phyloP scores from a whole-genome alignment of 768 basidiomycete genomes.

The Fomitopsis serialis region DNA sequence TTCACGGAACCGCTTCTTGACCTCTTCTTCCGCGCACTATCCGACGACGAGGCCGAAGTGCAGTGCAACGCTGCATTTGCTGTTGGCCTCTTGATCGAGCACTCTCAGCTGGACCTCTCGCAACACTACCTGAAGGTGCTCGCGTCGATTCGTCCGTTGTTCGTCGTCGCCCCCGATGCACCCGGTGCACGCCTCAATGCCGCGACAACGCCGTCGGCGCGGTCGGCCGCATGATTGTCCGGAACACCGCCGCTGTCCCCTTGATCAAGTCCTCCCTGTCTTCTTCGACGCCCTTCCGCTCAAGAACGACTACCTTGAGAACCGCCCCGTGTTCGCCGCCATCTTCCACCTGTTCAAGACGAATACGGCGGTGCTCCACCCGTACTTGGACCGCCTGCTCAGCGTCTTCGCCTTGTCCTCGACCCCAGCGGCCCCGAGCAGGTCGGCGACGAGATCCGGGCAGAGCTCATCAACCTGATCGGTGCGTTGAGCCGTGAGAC shows the following conservation, averaged over 20 bases:
- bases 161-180: constrained; percentile 58
- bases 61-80: constrained; percentile 96
- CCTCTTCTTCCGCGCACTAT: constrained; percentile 78
- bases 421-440: constrained; percentile 72
- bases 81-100: constrained; percentile 83
- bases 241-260: constrained; percentile 77
- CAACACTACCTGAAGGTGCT: constrained; percentile 79
- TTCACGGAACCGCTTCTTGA: constrained; percentile 79
- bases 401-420: constrained; percentile 77
- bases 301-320: constrained; percentile 85
- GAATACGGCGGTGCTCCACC: constrained; percentile 63
- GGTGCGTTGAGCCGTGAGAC: constrained; percentile 61
- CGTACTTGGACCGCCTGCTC: constrained; percentile 76
- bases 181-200: constrained; percentile 72
- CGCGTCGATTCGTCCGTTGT: constrained; percentile 74
- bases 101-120: constrained; percentile 76
- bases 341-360: constrained; percentile 84
- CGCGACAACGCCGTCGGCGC: constrained; percentile 97
- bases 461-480: constrained; percentile 71
- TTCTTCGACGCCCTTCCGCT: constrained; percentile 81
- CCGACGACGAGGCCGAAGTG: constrained; percentile 87
- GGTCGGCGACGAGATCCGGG: constrained; percentile 73
- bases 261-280: constrained; percentile 86
- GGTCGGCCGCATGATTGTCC: constrained; percentile 80
- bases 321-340: constrained; percentile 82